These are phyloP conservation scores for Tolypocladium endophyticum DNA, from an alignment of 2,329 filamentous ascomycete genomes.

Conservation along the genomic window DNA sequence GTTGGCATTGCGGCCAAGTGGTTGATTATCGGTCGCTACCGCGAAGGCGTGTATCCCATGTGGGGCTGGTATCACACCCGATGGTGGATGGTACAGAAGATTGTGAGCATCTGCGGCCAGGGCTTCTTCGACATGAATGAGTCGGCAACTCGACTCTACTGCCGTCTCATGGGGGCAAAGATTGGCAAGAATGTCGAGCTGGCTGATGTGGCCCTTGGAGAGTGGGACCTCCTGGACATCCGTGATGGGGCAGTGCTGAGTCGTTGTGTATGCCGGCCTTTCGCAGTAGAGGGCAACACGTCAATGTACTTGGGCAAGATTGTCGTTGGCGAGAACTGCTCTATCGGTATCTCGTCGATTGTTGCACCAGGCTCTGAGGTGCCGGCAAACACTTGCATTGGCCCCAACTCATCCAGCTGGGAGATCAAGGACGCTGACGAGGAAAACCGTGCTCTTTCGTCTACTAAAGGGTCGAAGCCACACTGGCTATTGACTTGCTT, in stretches of 20 bases:
- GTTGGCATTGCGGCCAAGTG: conserved; percentile 42
- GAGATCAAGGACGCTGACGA: conserved; percentile 37
- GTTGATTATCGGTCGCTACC: conserved; percentile 42
- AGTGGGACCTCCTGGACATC: conserved; percentile 47
- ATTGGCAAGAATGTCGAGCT: conserved; percentile 42
- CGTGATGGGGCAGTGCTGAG: conserved; percentile 36
- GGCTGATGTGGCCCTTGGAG: conserved; percentile 33
- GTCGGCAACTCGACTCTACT: conserved; percentile 31
- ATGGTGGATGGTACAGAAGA: conserved; percentile 49
- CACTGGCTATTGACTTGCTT: conserved; percentile 34
- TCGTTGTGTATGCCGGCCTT: conserved; percentile 37
- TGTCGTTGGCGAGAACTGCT: conserved; percentile 33
- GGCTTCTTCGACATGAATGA: conserved; percentile 33
- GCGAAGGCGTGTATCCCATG: conserved; percentile 46
- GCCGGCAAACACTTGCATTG: conserved; percentile 39
- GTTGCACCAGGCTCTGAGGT: conserved; percentile 38
- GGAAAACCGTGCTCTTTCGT: conserved; percentile 31
- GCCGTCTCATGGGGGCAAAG: conserved; percentile 39
- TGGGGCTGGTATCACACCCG: conserved; percentile 47
- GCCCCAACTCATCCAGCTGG: conserved; percentile 47
- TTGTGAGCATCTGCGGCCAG: conserved; percentile 34
- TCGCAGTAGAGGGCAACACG: conserved; percentile 45
- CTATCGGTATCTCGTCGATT: conserved; percentile 36
- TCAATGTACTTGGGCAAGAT: conserved; percentile 46
- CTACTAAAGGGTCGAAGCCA: conserved; percentile 24